Evolutionary conservation across 768 basidiomycete species (phyloP).

Genomic region (Pisolithus microcarpus): DNA sequence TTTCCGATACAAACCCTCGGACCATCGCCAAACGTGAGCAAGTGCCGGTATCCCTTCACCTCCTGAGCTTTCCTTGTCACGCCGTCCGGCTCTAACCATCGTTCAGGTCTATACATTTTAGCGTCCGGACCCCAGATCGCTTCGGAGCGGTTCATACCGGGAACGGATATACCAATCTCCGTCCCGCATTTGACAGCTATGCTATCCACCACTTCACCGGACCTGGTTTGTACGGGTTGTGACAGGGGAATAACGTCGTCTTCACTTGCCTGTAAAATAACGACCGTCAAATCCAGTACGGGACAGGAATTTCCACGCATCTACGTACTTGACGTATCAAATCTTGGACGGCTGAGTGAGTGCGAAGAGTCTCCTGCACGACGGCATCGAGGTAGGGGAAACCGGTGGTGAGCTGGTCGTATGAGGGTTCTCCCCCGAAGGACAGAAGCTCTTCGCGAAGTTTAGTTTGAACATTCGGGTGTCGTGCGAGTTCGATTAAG

Average conservation of each 20-base stretch:
- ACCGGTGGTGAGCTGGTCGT: slow-evolving; percentile 41
- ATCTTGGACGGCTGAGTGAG: slow-evolving; percentile 34
- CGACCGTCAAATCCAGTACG: background rate
- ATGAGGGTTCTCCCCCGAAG: slow-evolving; percentile 42
- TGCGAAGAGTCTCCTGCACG: slow-evolving; percentile 37
- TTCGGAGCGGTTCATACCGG: slow-evolving; percentile 41
- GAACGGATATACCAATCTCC: slow-evolving; percentile 35
- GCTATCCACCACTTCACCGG: slow-evolving; percentile 33
- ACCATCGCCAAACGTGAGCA: slow-evolving; percentile 25
- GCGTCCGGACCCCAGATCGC: slow-evolving; percentile 54
- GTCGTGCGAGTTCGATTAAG: slow-evolving; percentile 45
- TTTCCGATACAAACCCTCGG: slow-evolving; percentile 24
- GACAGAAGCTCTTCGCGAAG: slow-evolving; percentile 43
- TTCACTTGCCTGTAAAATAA: slow-evolving; percentile 31
- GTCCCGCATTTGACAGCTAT: slow-evolving; percentile 44
- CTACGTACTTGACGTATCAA: slow-evolving; percentile 9
- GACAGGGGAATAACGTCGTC: slow-evolving; percentile 57
- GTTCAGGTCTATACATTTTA: slow-evolving; percentile 16
- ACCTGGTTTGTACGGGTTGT: slow-evolving; percentile 35
- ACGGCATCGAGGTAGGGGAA: slow-evolving; percentile 52
- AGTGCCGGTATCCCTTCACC: slow-evolving; percentile 20
- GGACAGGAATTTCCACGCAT: too few species aligned
- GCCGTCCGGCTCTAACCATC: slow-evolving; percentile 16
- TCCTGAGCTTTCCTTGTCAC: slow-evolving; percentile 14
- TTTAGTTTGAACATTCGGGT: slow-evolving; percentile 39